Evolutionary conservation across 768 basidiomycete species (phyloP).

Genomic region (Asterophora lycoperdoides): DNA sequence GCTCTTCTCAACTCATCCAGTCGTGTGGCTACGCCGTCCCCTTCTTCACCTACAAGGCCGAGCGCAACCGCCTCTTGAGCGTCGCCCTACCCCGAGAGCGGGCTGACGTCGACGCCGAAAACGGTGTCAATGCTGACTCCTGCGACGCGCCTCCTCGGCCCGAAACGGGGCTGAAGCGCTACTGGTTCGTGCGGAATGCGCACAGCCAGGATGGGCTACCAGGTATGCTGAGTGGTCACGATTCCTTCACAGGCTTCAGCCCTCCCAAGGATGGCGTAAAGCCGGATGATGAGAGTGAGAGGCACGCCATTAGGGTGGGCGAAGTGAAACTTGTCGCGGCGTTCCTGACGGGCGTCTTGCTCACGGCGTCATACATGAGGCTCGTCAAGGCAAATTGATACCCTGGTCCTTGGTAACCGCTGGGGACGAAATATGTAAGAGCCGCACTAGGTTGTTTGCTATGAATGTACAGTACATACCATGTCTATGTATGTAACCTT

Average conservation of each 20-base stretch:
- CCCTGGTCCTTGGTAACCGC: too few relatives aligned
- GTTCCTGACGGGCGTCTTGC: constrained; percentile 10
- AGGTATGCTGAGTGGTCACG: constrained; percentile 32
- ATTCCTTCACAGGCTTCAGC: constrained; percentile 12
- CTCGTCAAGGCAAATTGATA: not conserved
- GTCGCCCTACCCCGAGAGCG: constrained; percentile 41
- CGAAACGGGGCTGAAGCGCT: constrained; percentile 45
- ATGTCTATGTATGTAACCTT: too few relatives aligned
- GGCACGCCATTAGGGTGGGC: not conserved
- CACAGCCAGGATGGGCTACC: constrained; percentile 56
- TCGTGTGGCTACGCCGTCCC: constrained; percentile 68
- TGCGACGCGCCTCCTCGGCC: constrained; percentile 11
- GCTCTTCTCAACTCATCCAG: constrained; percentile 18
- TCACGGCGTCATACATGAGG: constrained; percentile 11
- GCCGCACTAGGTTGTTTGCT: too few relatives aligned
- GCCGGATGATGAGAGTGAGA: constrained; percentile 5
- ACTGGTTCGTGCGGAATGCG: constrained; percentile 50
- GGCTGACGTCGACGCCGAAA: constrained; percentile 29
- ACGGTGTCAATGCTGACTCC: constrained; percentile 4
- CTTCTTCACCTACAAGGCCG: constrained; percentile 50
- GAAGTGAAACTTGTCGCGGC: constrained; percentile 8
- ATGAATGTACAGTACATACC: too few relatives aligned
- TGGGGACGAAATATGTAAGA: too few relatives aligned
- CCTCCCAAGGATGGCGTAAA: not conserved
- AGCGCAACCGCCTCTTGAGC: constrained; percentile 49